Conservation (phyloP, 352 stramenopile genomes). For the Globisporangium perplexum region DNA sequence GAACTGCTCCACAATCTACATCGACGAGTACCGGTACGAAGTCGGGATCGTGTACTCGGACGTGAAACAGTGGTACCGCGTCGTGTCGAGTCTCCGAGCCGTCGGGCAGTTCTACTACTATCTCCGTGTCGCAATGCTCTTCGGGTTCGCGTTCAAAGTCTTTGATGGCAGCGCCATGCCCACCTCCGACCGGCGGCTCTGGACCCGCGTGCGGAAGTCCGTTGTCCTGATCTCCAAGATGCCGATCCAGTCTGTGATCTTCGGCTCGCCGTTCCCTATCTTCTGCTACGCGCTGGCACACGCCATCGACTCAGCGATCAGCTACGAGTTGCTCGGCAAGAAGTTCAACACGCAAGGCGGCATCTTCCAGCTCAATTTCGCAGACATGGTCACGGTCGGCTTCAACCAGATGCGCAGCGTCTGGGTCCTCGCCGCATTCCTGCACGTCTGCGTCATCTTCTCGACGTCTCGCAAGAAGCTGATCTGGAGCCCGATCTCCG, state of each 20-base stretch:
- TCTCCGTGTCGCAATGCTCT: slow-evolving; percentile 10
- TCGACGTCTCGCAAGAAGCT: slow-evolving; percentile 2
- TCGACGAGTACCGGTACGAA: slow-evolving; percentile 20
- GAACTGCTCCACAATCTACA: slow-evolving; percentile 4
- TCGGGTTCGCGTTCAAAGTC: slow-evolving; percentile 3
- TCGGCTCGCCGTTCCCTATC: slow-evolving; percentile 14
- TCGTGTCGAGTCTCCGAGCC: slow-evolving; percentile 19
- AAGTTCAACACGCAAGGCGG: slow-evolving; percentile 4
- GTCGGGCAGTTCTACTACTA: slow-evolving; percentile 14
- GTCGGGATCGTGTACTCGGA: slow-evolving; percentile 13
- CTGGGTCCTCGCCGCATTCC: slow-evolving; percentile 7
- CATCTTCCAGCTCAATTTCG: slow-evolving; percentile 5
- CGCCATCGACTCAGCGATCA: slow-evolving; percentile 13
- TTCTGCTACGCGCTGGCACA: slow-evolving; percentile 15
- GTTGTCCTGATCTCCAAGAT: slow-evolving; percentile 1
- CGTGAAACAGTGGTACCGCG: slow-evolving; percentile 17
- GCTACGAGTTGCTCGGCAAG: slow-evolving; percentile 9
- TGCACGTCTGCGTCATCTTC: neutral
- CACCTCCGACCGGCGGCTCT: neutral
- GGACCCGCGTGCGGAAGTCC: neutral
- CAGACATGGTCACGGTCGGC: slow-evolving; percentile 5
- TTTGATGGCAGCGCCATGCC: neutral
- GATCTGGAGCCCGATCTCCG: slow-evolving; percentile 3
- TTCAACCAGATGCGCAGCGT: slow-evolving; percentile 17
- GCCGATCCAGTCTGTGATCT: slow-evolving; percentile 14